phyloP scores from a whole-genome alignment of 768 basidiomycete species.

The Nevesoporus exiguus region DNA sequence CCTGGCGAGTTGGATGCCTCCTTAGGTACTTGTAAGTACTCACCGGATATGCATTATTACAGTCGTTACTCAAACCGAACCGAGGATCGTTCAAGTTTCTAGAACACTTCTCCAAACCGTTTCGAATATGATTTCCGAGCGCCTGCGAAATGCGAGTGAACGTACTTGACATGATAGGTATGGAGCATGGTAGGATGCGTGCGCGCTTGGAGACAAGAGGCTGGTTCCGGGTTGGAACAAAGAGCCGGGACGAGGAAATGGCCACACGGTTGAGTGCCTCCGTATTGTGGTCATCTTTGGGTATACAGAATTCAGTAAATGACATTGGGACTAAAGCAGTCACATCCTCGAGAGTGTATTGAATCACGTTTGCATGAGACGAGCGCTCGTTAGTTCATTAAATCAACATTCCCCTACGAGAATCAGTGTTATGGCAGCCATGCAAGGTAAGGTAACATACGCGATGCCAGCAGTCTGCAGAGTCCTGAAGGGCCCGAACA shows the following conservation, averaged over 20 bases:
- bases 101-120: not conserved
- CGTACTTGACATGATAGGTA: too few relatives aligned
- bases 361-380: not conserved
- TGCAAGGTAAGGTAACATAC: constrained; percentile 33
- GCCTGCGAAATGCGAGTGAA: not conserved
- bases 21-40: not conserved
- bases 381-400: constrained; percentile 27
- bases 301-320: not conserved
- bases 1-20: not conserved
- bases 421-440: constrained; percentile 11
- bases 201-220: not conserved
- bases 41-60: not conserved
- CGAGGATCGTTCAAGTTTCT: not conserved
- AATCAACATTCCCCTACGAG: constrained; percentile 44
- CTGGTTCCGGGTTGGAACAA: not conserved
- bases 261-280: not conserved
- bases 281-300: not conserved
- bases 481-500: constrained; percentile 29
- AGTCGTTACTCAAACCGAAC: not conserved
- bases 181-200: too few relatives aligned
- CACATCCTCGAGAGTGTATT: not conserved
- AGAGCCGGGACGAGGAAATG: not conserved
- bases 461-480: constrained; percentile 59
- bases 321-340: not conserved
- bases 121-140: not conserved